Conservation (phyloP, 306 rosid species). For the Vicia sativa region DNA sequence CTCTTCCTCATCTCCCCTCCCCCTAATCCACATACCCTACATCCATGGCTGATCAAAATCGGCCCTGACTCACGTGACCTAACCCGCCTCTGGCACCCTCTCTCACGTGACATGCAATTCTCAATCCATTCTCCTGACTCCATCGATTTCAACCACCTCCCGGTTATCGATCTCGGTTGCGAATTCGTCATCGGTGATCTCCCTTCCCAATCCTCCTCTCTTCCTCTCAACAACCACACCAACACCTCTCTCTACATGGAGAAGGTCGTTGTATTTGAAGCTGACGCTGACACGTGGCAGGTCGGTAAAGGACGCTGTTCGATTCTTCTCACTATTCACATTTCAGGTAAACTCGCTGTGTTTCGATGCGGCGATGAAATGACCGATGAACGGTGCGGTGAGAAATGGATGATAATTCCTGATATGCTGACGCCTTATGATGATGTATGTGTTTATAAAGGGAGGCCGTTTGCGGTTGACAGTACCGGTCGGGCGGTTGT, state of each 20-base stretch:
- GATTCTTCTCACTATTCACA: conserved; percentile 67
- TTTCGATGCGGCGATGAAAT: conserved; percentile 53
- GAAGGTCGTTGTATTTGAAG: conserved; percentile 49
- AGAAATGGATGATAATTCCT: conserved; percentile 59
- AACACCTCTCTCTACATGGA: conserved; percentile 62
- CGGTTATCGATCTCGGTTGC: conserved; percentile 49
- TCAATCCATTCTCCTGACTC: conserved; percentile 43
- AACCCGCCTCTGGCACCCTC: conserved; percentile 4
- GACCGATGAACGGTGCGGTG: conserved; percentile 36
- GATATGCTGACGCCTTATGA: conserved; percentile 74
- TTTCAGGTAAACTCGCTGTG: conserved; percentile 74
- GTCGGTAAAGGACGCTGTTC: conserved; percentile 16
- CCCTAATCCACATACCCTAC: not conserved
- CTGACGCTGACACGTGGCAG: not conserved
- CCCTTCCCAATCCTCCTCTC: not conserved
- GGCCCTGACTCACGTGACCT: not conserved
- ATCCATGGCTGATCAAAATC: conserved; percentile 40
- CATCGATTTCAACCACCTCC: conserved; percentile 43
- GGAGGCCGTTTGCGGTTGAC: conserved; percentile 66
- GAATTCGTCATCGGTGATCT: conserved; percentile 53
- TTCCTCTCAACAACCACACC: too few species aligned
- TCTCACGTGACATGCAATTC: not conserved
- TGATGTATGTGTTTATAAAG: conserved; percentile 59
- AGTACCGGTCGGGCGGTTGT: conserved; percentile 58
- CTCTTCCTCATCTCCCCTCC: conserved; percentile 37